phyloP scores from a whole-genome alignment of 2,329 filamentous ascomycete species.

The Xylariaceae sp. region DNA sequence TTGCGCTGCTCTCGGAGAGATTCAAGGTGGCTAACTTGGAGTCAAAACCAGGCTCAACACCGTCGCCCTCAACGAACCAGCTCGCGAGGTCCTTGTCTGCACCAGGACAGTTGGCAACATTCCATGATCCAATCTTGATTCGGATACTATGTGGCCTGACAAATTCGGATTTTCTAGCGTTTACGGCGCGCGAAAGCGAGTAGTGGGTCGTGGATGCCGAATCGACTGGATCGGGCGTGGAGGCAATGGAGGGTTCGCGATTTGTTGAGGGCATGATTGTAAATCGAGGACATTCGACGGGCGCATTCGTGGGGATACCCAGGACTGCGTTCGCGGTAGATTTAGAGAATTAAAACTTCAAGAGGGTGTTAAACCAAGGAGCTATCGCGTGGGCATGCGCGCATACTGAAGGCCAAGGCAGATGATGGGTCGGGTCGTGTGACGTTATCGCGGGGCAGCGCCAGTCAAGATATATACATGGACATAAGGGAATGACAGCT shows the following conservation, averaged over 20 bases:
- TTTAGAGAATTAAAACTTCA: not conserved
- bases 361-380: not conserved
- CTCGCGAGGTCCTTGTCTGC: constrained; percentile 82
- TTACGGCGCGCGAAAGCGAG: constrained; percentile 61
- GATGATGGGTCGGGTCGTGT: too few species aligned
- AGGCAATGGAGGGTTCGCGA: constrained; percentile 26
- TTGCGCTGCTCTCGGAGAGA: constrained; percentile 35
- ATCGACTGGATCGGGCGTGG: constrained; percentile 41
- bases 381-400: too few species aligned
- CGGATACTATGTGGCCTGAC: constrained; percentile 68
- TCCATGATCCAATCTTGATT: constrained; percentile 93
- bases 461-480: too few species aligned
- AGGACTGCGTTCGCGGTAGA: not conserved
- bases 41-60: constrained; percentile 61
- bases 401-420: too few species aligned
- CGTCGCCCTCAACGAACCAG: constrained; percentile 82
- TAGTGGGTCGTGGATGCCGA: constrained; percentile 42
- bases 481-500: too few species aligned
- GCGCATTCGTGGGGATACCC: not conserved
- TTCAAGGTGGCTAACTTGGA: constrained; percentile 55
- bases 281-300: not conserved
- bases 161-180: constrained; percentile 74
- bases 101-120: constrained; percentile 78
- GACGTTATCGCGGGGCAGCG: too few species aligned
- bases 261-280: constrained; percentile 22